Evolutionary conservation across 106 monocot species (phyloP).

Genomic region (Agapanthus africanus): DNA sequence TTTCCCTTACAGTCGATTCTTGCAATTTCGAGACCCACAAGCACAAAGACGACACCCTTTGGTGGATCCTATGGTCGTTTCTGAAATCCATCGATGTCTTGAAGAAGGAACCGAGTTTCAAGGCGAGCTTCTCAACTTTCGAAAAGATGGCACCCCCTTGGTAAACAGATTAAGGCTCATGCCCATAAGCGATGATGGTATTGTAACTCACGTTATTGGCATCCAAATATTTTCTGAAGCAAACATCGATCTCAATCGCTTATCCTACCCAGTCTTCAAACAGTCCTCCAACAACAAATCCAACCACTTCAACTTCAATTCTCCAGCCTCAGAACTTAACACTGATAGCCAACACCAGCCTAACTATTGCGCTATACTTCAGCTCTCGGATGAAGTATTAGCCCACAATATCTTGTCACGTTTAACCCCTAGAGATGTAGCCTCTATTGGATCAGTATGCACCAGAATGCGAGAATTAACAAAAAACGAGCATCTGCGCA

Average conservation of each 20-base stretch:
- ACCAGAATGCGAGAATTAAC: conserved; percentile 68
- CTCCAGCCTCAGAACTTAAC: conserved; percentile 12
- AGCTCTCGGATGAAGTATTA: conserved; percentile 87
- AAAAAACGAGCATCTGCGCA: conserved; percentile 74
- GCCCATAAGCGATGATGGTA: conserved; percentile 70
- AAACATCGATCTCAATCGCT: conserved; percentile 47
- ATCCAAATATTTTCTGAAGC: conserved; percentile 73
- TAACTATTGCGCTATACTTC: conserved; percentile 44
- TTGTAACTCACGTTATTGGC: conserved; percentile 75
- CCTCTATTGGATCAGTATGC: conserved; percentile 84
- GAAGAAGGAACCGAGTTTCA: conserved; percentile 73
- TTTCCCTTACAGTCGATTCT: conserved; percentile 88
- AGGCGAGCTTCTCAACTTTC: conserved; percentile 86
- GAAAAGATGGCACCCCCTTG: conserved; percentile 83
- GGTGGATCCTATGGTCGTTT: conserved; percentile 84
- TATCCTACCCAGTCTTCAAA: conserved; percentile 85
- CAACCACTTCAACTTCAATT: conserved; percentile 13
- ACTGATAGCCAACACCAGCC: conserved; percentile 1
- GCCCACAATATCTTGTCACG: conserved; percentile 87
- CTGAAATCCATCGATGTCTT: conserved; percentile 66
- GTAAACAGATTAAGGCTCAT: conserved; percentile 61
- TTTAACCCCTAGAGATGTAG: conserved; percentile 72
- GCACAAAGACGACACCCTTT: conserved; percentile 81
- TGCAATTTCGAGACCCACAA: conserved; percentile 81
- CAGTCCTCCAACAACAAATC: conserved; percentile 31